Conservation (phyloP, 208 protist species). For the Acanthamoeba sp. region DNA sequence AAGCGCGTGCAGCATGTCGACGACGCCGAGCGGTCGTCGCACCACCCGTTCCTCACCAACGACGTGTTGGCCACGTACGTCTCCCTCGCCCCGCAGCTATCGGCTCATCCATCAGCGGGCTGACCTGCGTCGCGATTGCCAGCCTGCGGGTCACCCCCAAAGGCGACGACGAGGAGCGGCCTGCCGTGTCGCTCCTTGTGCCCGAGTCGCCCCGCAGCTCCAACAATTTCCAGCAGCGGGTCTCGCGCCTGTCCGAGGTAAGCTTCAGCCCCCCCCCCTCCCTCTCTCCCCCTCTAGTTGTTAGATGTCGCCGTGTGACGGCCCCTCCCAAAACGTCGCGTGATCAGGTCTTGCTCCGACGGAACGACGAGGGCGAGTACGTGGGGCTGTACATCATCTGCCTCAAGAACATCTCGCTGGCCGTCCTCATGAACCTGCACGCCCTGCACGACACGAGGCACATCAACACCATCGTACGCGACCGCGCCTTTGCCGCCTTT, state of each 20-base stretch:
- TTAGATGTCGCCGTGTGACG: no score
- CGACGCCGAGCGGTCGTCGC: conserved; percentile 40
- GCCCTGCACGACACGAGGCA: conserved; percentile 8
- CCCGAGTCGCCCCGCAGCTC: not conserved
- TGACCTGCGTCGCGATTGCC: not conserved
- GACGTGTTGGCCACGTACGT: not conserved
- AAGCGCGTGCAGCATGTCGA: conserved; percentile 41
- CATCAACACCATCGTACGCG: conserved; percentile 34
- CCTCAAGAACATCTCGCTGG: conserved; percentile 16
- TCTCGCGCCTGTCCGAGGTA: conserved; percentile 5
- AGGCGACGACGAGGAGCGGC: not conserved
- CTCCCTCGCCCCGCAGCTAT: not conserved
- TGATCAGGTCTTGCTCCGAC: not conserved
- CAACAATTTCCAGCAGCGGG: conserved; percentile 33
- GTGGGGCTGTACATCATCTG: conserved; percentile 38
- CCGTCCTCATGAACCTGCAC: not conserved
- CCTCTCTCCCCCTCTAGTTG: not conserved
- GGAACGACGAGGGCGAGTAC: not conserved
- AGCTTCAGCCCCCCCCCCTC: not conserved
- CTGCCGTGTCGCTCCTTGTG: not conserved
- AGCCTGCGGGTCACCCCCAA: not conserved
- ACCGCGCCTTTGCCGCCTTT: no score
- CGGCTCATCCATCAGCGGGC: not conserved
- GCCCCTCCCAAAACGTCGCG: no score
- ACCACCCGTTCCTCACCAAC: conserved; percentile 10